These are phyloP conservation scores for Phanerochaete carnosa DNA, from an alignment of 768 basidiomycete genomes.

Conservation along the genomic window DNA sequence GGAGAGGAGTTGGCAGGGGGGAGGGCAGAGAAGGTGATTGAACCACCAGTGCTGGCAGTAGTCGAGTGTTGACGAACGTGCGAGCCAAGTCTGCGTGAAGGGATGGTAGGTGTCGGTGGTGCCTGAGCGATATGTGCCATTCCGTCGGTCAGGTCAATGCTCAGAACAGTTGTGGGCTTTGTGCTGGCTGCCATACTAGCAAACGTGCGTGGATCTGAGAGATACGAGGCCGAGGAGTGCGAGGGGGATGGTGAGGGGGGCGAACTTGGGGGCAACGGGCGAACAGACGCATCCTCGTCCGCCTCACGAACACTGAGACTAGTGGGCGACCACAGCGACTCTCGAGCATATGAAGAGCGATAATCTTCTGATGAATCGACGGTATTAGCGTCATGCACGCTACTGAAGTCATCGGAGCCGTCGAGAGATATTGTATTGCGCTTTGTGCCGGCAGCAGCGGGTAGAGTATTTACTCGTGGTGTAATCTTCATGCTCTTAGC, in stretches of 20 bases:
- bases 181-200: slow-evolving; percentile 84
- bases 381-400: slow-evolving; percentile 32
- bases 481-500: slow-evolving; percentile 18
- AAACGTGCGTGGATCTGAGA: slow-evolving; percentile 79
- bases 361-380: slow-evolving; percentile 48
- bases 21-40: slow-evolving; percentile 74
- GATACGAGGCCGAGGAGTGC: slow-evolving; percentile 77
- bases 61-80: slow-evolving; percentile 64
- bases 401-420: slow-evolving; percentile 44
- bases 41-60: slow-evolving; percentile 48
- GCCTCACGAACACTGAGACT: slow-evolving; percentile 63
- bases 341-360: slow-evolving; percentile 60
- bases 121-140: slow-evolving; percentile 93
- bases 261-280: slow-evolving; percentile 84
- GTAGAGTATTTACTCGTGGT: slow-evolving; percentile 14
- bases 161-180: slow-evolving; percentile 93
- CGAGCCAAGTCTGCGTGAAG: slow-evolving; percentile 48
- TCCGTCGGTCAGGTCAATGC: slow-evolving; percentile 78
- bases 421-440: slow-evolving; percentile 57
- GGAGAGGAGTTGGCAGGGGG: slow-evolving; percentile 40
- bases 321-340: slow-evolving; percentile 78
- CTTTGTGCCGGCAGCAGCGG: slow-evolving; percentile 15
- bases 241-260: slow-evolving; percentile 88
- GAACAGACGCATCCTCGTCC: slow-evolving; percentile 91
- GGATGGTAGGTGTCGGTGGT: slow-evolving; percentile 55